Base-by-base conservation (phyloP, 257 asterid species). In the Euphrasia confusa region DNA sequence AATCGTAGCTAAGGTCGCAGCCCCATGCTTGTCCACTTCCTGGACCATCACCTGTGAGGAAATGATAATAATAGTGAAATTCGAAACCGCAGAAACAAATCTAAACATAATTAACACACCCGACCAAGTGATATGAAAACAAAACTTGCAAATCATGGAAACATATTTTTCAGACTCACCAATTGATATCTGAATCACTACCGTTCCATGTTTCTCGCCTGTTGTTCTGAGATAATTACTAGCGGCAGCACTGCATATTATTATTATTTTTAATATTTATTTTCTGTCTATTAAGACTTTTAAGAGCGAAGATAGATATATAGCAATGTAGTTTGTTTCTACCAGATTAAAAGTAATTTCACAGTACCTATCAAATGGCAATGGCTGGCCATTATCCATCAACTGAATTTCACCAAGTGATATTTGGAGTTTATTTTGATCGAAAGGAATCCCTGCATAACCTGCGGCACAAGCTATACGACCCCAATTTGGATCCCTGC, bases 401-500 rank as follows among this genome's bases (percentile, higher is more conserved):
- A 92, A 83, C 44, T 79, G 77, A 79, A 69, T 72, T 66, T 83
- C 83, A 28, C 99, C 99, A n/a, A 92, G 94, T 26, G 86, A 85
- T 80, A 92, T 84, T 57, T 65, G 75, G 52, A 93, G 99, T 54
- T 79, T 70, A 72, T 85, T 75, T 27, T 69, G 85, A 72, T 84
- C 74, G 71, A 89, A 93, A 15, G 80, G 74, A 66, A 89, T 77
- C 54, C 97, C 99, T 0, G 99, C 95, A 72, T 87, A 83, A 59
- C 99, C 97, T 69, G 96, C 99, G 54, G 95, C 95, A 74, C 96
- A 87, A 60, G 99, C 99, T 75, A 89, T 87, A 28, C 96, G 90
- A 4, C 97, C 99, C 99, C 97, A 93, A 62, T 93, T 93, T 54
- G 99, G 99, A 78, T 93, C 97, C 74, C 99, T 80, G 57, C 99